Conservation (phyloP, 306 rosid species). For the Castanea sativa region DNA sequence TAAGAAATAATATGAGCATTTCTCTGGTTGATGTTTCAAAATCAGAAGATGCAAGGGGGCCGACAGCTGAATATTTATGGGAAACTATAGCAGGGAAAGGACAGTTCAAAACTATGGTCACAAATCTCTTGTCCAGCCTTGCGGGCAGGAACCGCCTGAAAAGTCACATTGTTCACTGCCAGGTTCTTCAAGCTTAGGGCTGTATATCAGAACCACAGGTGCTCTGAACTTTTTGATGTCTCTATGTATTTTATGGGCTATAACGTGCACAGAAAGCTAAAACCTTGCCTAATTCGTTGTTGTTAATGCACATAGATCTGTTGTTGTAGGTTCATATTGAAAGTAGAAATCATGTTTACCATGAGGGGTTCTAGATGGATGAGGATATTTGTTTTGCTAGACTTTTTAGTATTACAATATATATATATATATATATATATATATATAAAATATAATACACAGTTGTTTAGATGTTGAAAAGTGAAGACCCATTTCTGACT, state of each 20-base stretch:
- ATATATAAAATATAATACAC: conserved; percentile 26
- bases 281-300: conserved; percentile 19
- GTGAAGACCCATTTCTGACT: conserved; percentile 22
- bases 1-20: conserved; percentile 76
- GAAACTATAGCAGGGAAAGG: conserved; percentile 77
- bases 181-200: conserved; percentile 74
- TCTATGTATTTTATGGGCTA: conserved; percentile 15
- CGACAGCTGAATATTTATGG: conserved; percentile 67
- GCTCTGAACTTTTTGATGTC: conserved; percentile 2
- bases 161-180: conserved; percentile 89
- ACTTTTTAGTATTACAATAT: conserved; percentile 39
- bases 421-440: not conserved
- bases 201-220: conserved; percentile 23
- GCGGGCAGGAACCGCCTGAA: conserved; percentile 79
- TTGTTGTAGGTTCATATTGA: conserved; percentile 21
- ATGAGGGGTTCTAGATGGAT: conserved; percentile 28
- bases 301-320: conserved; percentile 12
- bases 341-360: conserved; percentile 24
- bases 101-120: conserved; percentile 73
- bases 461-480: conserved; percentile 32
- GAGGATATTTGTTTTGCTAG: conserved; percentile 32
- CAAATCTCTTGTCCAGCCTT: conserved; percentile 79
- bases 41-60: conserved; percentile 41
- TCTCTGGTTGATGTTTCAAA: conserved; percentile 71
- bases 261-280: conserved; percentile 16